Evolutionary conservation across 495 filamentous ascomycete species (phyloP), one percentile per base, ranked within the genome.

Genomic region (Annulohypoxylon maeteangense): DNA sequence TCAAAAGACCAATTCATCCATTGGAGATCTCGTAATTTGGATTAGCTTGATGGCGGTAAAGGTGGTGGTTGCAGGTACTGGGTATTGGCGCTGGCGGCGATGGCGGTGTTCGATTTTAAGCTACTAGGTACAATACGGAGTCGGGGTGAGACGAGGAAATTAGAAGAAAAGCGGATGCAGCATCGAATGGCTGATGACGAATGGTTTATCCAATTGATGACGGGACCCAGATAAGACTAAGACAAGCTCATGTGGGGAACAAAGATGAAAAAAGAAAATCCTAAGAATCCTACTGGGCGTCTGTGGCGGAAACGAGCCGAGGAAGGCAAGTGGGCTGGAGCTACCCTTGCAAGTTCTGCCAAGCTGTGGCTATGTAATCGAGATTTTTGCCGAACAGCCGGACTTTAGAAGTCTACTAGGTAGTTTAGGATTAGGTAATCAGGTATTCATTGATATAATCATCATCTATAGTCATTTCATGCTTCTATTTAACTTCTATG

Each of bases 1-100:
- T 71, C 62, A 66, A 56, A 32, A 40, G 62, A 66, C 55, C 67
- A 70, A 50, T 12, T 50, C 36, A 60, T 65, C 67, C 67, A 65
- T 69, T 23, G 31, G 20, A 51, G 27, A 29, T 55, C 34, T 65
- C 22, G 50, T 12, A 20, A 69, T 7, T 11, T 25, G 31, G 42
- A 29, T 23, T 44, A 44, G 4, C 14, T 44, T 16, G 23, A 31
- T 27, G 23, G n/a, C 5, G 4, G 11, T 44, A 38, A 34, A 42
- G 14, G 36, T 10, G 34, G 29, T 36, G 65, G 47, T 38, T 40
- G 36, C 36, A 40, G 14, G n/a, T 38, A 31, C 45, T 38, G 38
- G 7, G 60, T 25, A 48, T 23, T 23, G 22, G 45, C 18, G 45
- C 25, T 27, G 36, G 36, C 45, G 36, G 36, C 45, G 45, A 47